These are phyloP conservation scores for Phytophthora brassicae DNA, from an alignment of 352 stramenopile genomes.

Conservation along the genomic window DNA sequence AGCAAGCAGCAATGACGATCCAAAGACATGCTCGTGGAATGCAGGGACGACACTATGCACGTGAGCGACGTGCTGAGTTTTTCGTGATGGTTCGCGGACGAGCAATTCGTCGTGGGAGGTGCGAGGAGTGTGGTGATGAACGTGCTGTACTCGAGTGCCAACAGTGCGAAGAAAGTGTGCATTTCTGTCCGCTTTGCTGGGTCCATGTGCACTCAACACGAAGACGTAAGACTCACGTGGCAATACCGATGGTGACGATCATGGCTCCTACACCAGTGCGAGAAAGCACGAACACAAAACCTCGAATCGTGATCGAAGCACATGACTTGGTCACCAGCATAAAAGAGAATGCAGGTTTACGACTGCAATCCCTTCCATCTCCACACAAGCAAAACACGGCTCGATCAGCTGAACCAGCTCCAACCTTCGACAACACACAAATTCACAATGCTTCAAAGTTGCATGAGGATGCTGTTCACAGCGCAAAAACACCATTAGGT, in stretches of 20 bases:
- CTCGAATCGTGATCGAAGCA: neutral
- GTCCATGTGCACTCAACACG: conserved; percentile 70
- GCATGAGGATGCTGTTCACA: conserved; percentile 7
- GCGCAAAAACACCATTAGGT: neutral
- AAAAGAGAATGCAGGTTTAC: conserved; percentile 3
- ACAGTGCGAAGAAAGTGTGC: conserved; percentile 63
- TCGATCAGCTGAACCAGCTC: conserved; percentile 3
- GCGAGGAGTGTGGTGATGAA: conserved; percentile 73
- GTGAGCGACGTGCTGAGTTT: conserved; percentile 54
- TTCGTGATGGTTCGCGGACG: conserved; percentile 74
- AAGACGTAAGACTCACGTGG: conserved; percentile 52
- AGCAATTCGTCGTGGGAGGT: conserved; percentile 65
- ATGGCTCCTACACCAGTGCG: conserved; percentile 3
- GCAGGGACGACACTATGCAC: conserved; percentile 38
- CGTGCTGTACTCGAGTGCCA: conserved; percentile 65
- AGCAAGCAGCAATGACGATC: conserved; percentile 44
- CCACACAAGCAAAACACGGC: conserved; percentile 11
- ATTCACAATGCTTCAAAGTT: neutral
- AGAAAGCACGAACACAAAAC: neutral
- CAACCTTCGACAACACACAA: too few species aligned
- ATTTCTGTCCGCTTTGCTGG: conserved; percentile 79
- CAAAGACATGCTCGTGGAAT: conserved; percentile 54
- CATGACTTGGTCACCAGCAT: neutral
- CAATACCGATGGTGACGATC: conserved; percentile 57
- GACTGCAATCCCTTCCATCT: conserved; percentile 7